Conservation (phyloP, 2,329 filamentous ascomycete genomes). For the Celoporthe dispersa region DNA sequence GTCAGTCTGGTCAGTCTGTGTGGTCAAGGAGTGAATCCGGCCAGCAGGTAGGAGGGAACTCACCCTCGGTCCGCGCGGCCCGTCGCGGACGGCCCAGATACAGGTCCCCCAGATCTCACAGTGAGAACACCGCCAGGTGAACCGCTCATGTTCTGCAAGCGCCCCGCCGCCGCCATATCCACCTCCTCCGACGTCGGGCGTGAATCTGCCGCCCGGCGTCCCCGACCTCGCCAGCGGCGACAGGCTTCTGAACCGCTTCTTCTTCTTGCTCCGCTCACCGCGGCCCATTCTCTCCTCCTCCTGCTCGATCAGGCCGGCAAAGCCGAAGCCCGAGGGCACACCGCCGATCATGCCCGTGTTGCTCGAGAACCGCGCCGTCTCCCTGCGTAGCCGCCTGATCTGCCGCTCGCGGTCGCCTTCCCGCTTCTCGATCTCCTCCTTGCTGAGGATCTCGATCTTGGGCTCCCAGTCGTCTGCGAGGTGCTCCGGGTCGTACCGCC, state of each 20-base stretch:
- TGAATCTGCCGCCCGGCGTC: slow-evolving; percentile 74
- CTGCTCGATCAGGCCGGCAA: slow-evolving; percentile 56
- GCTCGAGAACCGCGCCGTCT: slow-evolving; percentile 90
- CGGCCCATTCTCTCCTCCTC: slow-evolving; percentile 87
- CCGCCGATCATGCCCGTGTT: slow-evolving; percentile 80
- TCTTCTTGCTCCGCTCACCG: slow-evolving; percentile 93
- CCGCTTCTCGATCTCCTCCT: slow-evolving; percentile 96
- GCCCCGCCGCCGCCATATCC: slow-evolving; percentile 70
- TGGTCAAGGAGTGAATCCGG: slow-evolving; percentile 1
- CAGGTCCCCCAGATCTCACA: slow-evolving; percentile 87
- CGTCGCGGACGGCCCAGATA: slow-evolving; percentile 94
- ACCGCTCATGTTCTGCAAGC: slow-evolving; percentile 76
- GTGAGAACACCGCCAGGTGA: slow-evolving; percentile 85
- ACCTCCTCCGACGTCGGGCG: slow-evolving; percentile 76
- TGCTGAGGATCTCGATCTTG: slow-evolving; percentile 79
- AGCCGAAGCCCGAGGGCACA: slow-evolving; percentile 61
- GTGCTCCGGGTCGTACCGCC: slow-evolving; percentile 93
- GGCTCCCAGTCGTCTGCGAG: slow-evolving; percentile 85
- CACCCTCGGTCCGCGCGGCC: slow-evolving; percentile 81
- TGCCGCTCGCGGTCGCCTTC: slow-evolving; percentile 94
- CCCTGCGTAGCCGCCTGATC: slow-evolving; percentile 81
- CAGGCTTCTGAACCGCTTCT: slow-evolving; percentile 86
- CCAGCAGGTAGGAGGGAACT: slow-evolving; percentile 40
- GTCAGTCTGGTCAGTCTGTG: slow-evolving; percentile 30
- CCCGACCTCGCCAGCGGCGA: slow-evolving; percentile 75